phyloP scores from a whole-genome alignment of 2,329 filamentous ascomycete species.

The Tolypocladium pustulatum region DNA sequence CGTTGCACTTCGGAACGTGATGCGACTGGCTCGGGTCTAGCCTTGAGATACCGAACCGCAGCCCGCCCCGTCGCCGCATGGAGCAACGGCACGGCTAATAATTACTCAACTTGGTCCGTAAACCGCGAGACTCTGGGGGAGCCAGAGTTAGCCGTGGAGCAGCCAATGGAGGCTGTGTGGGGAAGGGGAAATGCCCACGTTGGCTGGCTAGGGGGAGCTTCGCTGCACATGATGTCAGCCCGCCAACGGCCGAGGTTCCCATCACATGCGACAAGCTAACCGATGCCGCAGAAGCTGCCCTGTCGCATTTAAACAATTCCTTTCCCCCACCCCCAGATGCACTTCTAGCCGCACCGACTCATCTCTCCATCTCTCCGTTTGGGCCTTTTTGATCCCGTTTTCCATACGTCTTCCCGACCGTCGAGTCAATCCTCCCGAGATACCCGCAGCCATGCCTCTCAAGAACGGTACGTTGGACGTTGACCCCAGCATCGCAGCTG shows the following conservation, averaged over 20 bases:
- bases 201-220: neutral
- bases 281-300: neutral
- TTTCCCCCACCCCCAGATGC: neutral
- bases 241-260: conserved; percentile 17
- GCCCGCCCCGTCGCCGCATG: neutral
- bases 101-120: neutral
- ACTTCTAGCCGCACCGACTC: neutral
- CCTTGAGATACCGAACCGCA: neutral
- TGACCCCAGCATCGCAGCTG: neutral
- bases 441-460: conserved; percentile 49
- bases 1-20: neutral
- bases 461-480: conserved; percentile 46
- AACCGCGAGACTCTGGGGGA: neutral
- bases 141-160: neutral
- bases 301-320: conserved; percentile 6
- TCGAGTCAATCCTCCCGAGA: too few species aligned
- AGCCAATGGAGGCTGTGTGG: neutral
- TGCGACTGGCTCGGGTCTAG: neutral
- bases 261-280: conserved; percentile 17
- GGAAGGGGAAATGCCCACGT: neutral
- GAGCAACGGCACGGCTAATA: neutral
- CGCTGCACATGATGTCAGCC: conserved; percentile 7
- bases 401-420: neutral
- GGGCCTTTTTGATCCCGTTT: conserved; percentile 1
- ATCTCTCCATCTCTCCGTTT: neutral